Conservation (phyloP, 2,329 filamentous ascomycete genomes). For the Mariannaea sp. region DNA sequence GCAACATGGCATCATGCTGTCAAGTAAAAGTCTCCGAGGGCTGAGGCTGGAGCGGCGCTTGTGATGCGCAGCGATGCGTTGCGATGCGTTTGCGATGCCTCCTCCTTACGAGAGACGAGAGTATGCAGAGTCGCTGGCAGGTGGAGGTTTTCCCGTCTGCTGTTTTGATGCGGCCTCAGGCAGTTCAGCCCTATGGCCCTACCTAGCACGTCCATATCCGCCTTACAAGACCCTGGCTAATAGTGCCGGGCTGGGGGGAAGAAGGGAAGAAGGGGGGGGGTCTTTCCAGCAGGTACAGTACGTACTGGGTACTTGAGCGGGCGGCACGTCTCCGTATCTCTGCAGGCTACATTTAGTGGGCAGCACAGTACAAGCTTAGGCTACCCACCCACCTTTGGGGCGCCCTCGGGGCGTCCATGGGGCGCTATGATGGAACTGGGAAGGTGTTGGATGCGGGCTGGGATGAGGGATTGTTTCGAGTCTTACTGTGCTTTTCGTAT, state of each 20-base stretch:
- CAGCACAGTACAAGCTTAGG: no score
- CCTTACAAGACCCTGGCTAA: slow-evolving; percentile 11
- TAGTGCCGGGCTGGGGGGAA: neutral
- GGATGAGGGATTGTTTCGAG: no score
- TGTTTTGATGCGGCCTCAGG: slow-evolving; percentile 5
- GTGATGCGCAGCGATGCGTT: neutral
- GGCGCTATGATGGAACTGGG: no score
- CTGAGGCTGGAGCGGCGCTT: slow-evolving; percentile 9
- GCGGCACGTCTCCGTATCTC: neutral
- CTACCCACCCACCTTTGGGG: no score
- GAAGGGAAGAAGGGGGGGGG: neutral
- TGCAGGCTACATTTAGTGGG: neutral
- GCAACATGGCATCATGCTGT: neutral
- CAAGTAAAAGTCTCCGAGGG: slow-evolving; percentile 6
- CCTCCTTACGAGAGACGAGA: neutral
- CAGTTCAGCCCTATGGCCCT: slow-evolving; percentile 19
- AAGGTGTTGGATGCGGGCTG: neutral
- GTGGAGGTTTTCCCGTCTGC: no score
- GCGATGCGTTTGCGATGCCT: neutral
- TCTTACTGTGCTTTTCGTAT: no score
- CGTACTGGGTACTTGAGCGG: no score
- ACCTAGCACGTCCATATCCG: slow-evolving; percentile 8
- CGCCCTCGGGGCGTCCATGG: no score
- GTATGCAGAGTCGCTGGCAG: neutral
- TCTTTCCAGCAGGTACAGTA: neutral